A percentile compares a stretch with the other conserved stretches of the same genome.
Evolutionary conservation across 2,329 filamentous ascomycete genomes (phyloP).

Genomic region (Curvularia lunata): DNA sequence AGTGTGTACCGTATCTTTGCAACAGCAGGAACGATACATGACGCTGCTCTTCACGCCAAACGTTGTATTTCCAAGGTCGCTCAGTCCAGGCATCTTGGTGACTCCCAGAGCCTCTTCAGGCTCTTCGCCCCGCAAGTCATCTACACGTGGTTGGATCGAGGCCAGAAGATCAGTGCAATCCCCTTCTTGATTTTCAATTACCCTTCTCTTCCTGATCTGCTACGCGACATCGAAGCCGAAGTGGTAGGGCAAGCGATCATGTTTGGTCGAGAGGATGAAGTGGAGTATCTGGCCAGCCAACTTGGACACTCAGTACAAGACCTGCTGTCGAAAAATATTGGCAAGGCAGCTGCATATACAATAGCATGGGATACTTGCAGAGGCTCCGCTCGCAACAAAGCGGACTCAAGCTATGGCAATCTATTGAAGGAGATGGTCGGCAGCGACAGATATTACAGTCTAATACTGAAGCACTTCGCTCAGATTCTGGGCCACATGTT

Average conservation of each 20-base stretch:
- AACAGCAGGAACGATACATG: slow-evolving; percentile 74
- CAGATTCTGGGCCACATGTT: slow-evolving; percentile 79
- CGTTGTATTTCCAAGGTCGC: slow-evolving; percentile 74
- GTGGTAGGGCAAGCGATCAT: slow-evolving; percentile 81
- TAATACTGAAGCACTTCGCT: slow-evolving; percentile 73
- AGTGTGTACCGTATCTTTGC: slow-evolving; percentile 96
- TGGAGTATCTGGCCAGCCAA: slow-evolving; percentile 64
- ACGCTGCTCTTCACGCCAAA: slow-evolving; percentile 72
- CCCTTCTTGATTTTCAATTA: slow-evolving; percentile 90
- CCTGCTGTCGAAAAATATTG: slow-evolving; percentile 69
- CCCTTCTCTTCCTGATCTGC: slow-evolving; percentile 67
- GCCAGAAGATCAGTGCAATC: slow-evolving; percentile 61
- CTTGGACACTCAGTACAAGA: slow-evolving; percentile 27
- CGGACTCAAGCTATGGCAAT: slow-evolving; percentile 65
- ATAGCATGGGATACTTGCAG: slow-evolving; percentile 74
- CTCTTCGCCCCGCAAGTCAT: slow-evolving; percentile 89
- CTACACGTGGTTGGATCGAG: slow-evolving; percentile 85
- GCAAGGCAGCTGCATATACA: slow-evolving; percentile 81
- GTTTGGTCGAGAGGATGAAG: slow-evolving; percentile 72
- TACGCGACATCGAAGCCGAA: slow-evolving; percentile 76
- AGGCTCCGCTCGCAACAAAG: slow-evolving; percentile 46
- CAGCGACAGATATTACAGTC: slow-evolving; percentile 65
- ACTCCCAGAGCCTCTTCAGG: slow-evolving; percentile 74
- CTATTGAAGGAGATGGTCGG: slow-evolving; percentile 74
- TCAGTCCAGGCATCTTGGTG: slow-evolving; percentile 66